Conservation (phyloP, 164 flowering plant genomes). For the Dillenia suffruticosa region DNA sequence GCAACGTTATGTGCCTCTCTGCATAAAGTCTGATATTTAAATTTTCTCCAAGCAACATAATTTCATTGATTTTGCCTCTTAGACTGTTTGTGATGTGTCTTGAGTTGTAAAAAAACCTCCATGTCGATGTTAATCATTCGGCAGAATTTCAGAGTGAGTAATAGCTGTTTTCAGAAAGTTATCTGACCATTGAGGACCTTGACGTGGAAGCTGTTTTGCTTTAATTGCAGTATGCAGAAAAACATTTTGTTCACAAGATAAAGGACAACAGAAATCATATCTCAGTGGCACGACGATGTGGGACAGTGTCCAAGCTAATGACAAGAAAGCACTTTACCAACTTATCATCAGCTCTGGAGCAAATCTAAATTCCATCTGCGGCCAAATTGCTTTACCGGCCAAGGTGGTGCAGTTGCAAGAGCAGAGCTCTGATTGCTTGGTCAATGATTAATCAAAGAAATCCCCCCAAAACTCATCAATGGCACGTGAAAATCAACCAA, state of each 20-base stretch:
- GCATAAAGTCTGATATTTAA: too few relatives aligned
- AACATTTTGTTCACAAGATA: conserved; percentile 52
- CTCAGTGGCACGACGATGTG: conserved; percentile 60
- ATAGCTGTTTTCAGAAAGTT: too few relatives aligned
- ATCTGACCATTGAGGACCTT: neutral
- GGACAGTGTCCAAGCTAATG: conserved; percentile 66
- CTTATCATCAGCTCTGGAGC: conserved; percentile 55
- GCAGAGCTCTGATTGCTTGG: conserved; percentile 25
- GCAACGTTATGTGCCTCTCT: too few relatives aligned
- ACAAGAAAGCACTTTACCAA: conserved; percentile 74
- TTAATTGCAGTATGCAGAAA: conserved; percentile 70
- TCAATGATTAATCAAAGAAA: conserved; percentile 23
- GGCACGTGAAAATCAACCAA: conserved; percentile 20
- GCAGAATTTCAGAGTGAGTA: too few relatives aligned
- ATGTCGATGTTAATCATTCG: too few relatives aligned
- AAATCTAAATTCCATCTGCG: conserved; percentile 56
- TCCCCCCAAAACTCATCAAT: conserved; percentile 20
- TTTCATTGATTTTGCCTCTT: too few relatives aligned
- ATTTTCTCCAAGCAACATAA: too few relatives aligned
- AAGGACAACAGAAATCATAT: conserved; percentile 33
- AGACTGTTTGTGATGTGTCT: too few relatives aligned
- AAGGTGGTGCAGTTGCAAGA: conserved; percentile 66
- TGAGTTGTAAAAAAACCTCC: too few relatives aligned
- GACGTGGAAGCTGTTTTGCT: conserved; percentile 9
- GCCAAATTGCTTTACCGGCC: conserved; percentile 41